Percentiles rank a stretch among this genome's conserved stretches.
phyloP scores from a whole-genome alignment of 1,139 yeast species.

The Blastobotrys serpentis region DNA sequence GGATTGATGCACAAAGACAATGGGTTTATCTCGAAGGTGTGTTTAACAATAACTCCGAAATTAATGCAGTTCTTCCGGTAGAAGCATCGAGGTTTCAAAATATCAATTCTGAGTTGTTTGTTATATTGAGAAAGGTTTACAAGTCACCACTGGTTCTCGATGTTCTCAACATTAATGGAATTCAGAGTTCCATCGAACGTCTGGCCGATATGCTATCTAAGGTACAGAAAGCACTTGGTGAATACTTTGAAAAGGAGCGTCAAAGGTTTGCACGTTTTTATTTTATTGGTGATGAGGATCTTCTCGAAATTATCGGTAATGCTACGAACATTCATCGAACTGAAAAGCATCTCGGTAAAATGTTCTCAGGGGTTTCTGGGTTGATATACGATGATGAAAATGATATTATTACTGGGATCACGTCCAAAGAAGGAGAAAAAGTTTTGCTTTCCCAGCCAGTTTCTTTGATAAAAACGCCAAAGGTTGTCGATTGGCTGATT shows the following conservation, averaged over 20 bases:
- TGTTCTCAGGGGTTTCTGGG: slow-evolving; percentile 65
- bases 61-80: slow-evolving; percentile 61
- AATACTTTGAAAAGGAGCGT: slow-evolving; percentile 79
- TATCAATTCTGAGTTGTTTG: slow-evolving; percentile 60
- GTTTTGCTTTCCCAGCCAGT: slow-evolving; percentile 49
- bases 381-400: slow-evolving; percentile 45
- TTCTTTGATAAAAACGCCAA: slow-evolving; percentile 44
- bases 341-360: slow-evolving; percentile 63
- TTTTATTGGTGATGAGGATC: slow-evolving; percentile 88
- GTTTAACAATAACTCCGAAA: slow-evolving; percentile 58
- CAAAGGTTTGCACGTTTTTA: slow-evolving; percentile 77
- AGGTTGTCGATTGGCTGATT: slow-evolving; percentile 63
- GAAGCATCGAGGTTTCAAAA: slow-evolving; percentile 70
- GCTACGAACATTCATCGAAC: slow-evolving; percentile 50
- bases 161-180: slow-evolving; percentile 52
- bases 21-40: slow-evolving; percentile 88
- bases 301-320: slow-evolving; percentile 78
- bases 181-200: slow-evolving; percentile 50
- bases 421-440: slow-evolving; percentile 64
- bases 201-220: slow-evolving; percentile 55
- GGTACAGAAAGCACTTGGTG: slow-evolving; percentile 67
- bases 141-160: slow-evolving; percentile 58
- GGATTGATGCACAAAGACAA: slow-evolving; percentile 87
- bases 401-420: slow-evolving; percentile 47
- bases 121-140: slow-evolving; percentile 51